These are phyloP conservation scores for Pseudisothecium myosuroides DNA, from an alignment of 225 moss, liverwort and hornwort genomes.

Conservation along the genomic window DNA sequence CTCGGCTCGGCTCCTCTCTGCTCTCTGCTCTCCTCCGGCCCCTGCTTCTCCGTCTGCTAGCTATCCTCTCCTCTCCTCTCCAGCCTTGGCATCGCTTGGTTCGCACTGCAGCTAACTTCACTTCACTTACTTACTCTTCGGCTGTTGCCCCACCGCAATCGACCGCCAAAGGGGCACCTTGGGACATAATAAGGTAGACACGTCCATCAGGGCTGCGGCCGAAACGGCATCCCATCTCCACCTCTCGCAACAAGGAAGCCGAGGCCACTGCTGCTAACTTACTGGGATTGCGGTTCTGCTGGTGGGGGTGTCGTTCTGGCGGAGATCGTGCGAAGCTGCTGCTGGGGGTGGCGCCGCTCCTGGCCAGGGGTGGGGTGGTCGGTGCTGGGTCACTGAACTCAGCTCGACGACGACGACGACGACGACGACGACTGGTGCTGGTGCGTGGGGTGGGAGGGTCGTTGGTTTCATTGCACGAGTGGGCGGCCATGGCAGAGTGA, in stretches of 20 bases:
- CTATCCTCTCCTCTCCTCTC: neutral
- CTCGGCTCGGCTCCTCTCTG: no score
- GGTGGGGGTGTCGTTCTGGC: neutral
- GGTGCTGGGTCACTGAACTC: neutral
- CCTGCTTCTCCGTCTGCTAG: neutral
- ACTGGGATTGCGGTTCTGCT: neutral
- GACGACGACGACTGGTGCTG: neutral
- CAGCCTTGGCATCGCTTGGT: neutral
- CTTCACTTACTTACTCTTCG: neutral
- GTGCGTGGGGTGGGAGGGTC: neutral
- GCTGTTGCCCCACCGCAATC: neutral
- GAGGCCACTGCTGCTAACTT: neutral
- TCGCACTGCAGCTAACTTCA: neutral
- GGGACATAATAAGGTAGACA: neutral
- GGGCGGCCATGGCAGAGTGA: neutral
- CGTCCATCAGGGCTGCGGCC: neutral
- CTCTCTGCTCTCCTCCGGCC: no score
- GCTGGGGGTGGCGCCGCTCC: neutral
- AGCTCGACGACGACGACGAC: neutral
- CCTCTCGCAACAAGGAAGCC: neutral
- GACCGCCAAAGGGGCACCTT: neutral
- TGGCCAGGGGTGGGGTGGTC: neutral
- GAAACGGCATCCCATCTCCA: neutral
- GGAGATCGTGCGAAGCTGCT: neutral
- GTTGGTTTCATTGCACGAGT: neutral